Evolutionary conservation across 768 basidiomycete genomes (phyloP).

Genomic region (Mycena olivaceomarginata): DNA sequence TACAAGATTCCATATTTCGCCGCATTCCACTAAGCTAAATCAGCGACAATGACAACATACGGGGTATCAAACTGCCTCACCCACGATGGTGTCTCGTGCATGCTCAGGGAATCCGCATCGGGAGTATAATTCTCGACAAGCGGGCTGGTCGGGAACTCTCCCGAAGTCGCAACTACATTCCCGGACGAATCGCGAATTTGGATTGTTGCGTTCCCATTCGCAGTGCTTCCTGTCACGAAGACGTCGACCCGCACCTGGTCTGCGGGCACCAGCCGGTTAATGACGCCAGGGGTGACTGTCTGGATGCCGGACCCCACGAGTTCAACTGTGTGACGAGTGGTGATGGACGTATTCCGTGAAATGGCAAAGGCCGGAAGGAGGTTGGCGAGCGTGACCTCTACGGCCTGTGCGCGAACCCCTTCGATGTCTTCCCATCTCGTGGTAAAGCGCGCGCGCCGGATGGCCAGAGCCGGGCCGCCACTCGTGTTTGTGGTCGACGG

Average conservation of each 20-base stretch:
- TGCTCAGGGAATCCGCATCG: conserved; percentile 57
- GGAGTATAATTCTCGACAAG: conserved; percentile 64
- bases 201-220: conserved; percentile 53
- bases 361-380: conserved; percentile 60
- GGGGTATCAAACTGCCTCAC: conserved; percentile 51
- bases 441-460: conserved; percentile 66
- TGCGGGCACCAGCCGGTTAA: conserved; percentile 68
- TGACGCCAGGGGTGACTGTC: conserved; percentile 63
- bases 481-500: conserved; percentile 48
- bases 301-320: conserved; percentile 60
- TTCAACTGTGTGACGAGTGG: conserved; percentile 57
- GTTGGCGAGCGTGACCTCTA: conserved; percentile 73
- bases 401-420: conserved; percentile 63
- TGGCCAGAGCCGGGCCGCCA: conserved; percentile 55
- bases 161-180: conserved; percentile 56
- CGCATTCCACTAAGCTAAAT: conserved; percentile 62
- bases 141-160: conserved; percentile 60
- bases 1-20: conserved; percentile 77
- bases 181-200: conserved; percentile 58
- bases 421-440: conserved; percentile 66
- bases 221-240: conserved; percentile 59
- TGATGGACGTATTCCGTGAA: conserved; percentile 55
- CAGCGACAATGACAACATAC: not conserved
- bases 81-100: conserved; percentile 75
- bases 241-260: conserved; percentile 73